Base-by-base conservation (phyloP, 208 protist genomes). In the Trypanosoma conorhini region DNA sequence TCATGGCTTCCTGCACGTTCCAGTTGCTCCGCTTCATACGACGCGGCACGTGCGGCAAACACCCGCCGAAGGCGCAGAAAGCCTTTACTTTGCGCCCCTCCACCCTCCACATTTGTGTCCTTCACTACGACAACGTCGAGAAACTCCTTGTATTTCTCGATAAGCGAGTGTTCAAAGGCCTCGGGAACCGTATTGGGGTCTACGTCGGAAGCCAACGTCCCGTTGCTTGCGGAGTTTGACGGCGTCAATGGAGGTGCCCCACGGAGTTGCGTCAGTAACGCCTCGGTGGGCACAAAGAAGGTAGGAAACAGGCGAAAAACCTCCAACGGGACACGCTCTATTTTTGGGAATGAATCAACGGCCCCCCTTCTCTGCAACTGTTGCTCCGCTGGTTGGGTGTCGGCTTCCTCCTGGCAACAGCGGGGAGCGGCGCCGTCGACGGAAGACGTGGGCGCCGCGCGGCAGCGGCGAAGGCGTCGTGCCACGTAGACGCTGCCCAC, bases 241-340 rank as follows among this genome's bases (percentile, higher is more conserved):
- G 30, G 9, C 35, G 42, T 46, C 28, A 26, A 9, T 7, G 5
- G 9, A 26, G 40, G 5, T 33, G n/a, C 19, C 33, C 55, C 26
- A 21, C 54, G 5, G 4, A 70, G 5, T 5, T 62, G 9, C 17
- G 17, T 28, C 21, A 57, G 9, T 9, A 93, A 71, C 0, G 85
- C 76, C 28, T 72, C 68, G 24, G 91, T 62, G 35, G 88, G 83
- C 4, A 93, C 73, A 70, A 83, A 80, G 61, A 85, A 93, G 24
- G 58, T 62, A 2, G 88, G 88, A 71, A 90, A 88, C n/a, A 76
- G 50, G 33, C 60, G 21, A 54, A 67, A 58, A 15, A 87, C 58
- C 31, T 69, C 71, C 3, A n/a, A 8, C 22, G 64, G 62, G 28
- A 44, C 65, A 28, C 26, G 33, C 38, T 12, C 5, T 9, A n/a